phyloP scores from a whole-genome alignment of 192 early-diverging fungal genomes.

The Entomortierella beljakovae region DNA sequence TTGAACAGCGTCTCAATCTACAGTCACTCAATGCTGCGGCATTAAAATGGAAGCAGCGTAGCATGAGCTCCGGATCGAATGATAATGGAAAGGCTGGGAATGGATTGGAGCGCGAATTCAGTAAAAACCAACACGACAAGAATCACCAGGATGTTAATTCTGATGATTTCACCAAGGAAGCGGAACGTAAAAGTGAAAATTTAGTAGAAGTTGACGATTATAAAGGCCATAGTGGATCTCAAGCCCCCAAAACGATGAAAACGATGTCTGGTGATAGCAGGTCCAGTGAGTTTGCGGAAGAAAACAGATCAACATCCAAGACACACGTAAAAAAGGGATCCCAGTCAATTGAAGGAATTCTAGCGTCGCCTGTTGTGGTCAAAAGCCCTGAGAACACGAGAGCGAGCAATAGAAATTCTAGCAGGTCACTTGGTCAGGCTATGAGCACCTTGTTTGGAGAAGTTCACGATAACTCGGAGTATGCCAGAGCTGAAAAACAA shows the following conservation, averaged over 20 bases:
- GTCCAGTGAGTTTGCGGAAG: background rate
- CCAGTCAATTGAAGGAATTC: background rate
- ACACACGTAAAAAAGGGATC: background rate
- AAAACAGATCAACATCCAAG: background rate
- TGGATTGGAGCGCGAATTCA: background rate
- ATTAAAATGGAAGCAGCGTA: slow-evolving; percentile 16
- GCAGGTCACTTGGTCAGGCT: background rate
- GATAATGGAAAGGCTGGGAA: background rate
- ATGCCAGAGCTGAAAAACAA: too few relatives aligned
- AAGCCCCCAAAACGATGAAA: background rate
- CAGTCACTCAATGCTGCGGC: slow-evolving; percentile 19
- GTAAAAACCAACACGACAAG: background rate
- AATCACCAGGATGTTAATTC: background rate
- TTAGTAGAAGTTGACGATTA: slow-evolving; percentile 13
- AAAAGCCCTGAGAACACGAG: background rate
- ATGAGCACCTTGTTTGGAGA: too few relatives aligned
- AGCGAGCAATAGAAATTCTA: background rate
- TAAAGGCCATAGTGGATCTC: background rate
- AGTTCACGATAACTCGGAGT: too few relatives aligned
- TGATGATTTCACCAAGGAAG: slow-evolving; percentile 15
- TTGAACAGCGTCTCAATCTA: slow-evolving; percentile 15
- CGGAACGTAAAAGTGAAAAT: slow-evolving; percentile 4
- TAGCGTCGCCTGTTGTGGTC: slow-evolving; percentile 13
- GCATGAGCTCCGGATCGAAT: background rate
- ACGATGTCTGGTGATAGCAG: too few relatives aligned